Evolutionary conservation across 306 rosid species (phyloP), one percentile per base, ranked within the genome.

Genomic region (Rubus parviflorus): DNA sequence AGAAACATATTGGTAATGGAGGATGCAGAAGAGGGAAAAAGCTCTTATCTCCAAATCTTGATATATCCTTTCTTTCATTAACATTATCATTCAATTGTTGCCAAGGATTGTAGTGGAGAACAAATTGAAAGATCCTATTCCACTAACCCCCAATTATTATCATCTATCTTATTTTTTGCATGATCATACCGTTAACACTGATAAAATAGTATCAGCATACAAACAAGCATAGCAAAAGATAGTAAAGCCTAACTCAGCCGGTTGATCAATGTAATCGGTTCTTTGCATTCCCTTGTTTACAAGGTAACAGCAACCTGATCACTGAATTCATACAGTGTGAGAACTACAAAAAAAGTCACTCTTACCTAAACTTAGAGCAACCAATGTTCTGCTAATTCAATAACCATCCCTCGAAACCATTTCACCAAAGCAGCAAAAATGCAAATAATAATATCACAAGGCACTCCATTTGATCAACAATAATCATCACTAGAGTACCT

Each of bases 351-450:
- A 30, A 30, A 30, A 45, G 13, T 45, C 48, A 3, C 61, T 68
- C 22, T 74, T 54, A 12, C 37, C 69, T 38, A 62, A 66, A 54
- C 79, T 64, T 81, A 82, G 54, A 63, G 30, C 65, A 80, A 61
- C 75, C 53, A 78, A 58, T 51, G 41, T 68, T 43, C 68, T 47
- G 68, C 45, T 30, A 58, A 70, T 69, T 63, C 75, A 13, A 30
- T 6, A 42, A 65, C 75, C 71, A 54, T 77, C 43, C 70, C 67
- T 13, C 25, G 9, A 68, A n/a, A 43, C 38, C 41, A 48, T 78
- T 74, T 64, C 74, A 30, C 61, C 41, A 6, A 48, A 54, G 10
- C 22, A 49, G 10, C 22, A 49, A 51, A 10, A 30, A 56, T n/a
- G 62, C 22, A 62, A 60, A 77, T 48, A 61, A 23, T 57, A 70